Evolutionary conservation across 2,329 filamentous ascomycete genomes (phyloP).

Genomic region (Phyllosticta ampelicida): DNA sequence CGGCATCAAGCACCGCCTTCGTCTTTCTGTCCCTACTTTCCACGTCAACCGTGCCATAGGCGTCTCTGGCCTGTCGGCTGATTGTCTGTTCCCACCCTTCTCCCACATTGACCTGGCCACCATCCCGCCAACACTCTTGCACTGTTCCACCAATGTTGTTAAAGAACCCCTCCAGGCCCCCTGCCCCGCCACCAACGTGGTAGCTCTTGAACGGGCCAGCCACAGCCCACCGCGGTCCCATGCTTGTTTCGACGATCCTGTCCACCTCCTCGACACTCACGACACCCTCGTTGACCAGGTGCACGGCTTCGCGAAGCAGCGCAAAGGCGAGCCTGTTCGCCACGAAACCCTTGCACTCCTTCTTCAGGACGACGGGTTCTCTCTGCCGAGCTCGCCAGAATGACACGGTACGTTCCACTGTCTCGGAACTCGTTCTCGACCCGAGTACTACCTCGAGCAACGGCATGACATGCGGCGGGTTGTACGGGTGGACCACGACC

Average conservation of each 20-base stretch:
- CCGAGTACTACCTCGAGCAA: constrained; percentile 48
- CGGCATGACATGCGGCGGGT: constrained; percentile 52
- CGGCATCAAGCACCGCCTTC: constrained; percentile 30
- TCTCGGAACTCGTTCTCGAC: constrained; percentile 28
- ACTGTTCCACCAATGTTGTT: constrained; percentile 47
- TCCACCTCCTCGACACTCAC: constrained; percentile 44
- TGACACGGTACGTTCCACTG: constrained; percentile 30
- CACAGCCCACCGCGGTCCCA: constrained; percentile 46
- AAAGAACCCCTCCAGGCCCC: constrained; percentile 43
- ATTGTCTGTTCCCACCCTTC: constrained; percentile 38
- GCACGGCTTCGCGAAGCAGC: constrained; percentile 44
- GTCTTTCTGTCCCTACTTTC: constrained; percentile 32
- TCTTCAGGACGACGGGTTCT: constrained; percentile 40
- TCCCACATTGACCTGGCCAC: constrained; percentile 33
- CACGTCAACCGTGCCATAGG: constrained; percentile 36
- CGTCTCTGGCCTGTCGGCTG: constrained; percentile 34
- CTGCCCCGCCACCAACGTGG: constrained; percentile 46
- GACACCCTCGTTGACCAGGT: constrained; percentile 44
- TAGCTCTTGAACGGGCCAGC: constrained; percentile 49
- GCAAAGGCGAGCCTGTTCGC: constrained; percentile 49
- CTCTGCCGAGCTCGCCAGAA: constrained; percentile 37
- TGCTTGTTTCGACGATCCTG: constrained; percentile 38
- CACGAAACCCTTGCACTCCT: constrained; percentile 46
- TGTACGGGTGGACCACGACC: constrained; percentile 50
- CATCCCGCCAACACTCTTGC: constrained; percentile 43